Base-by-base conservation (phyloP, 2,329 filamentous ascomycete genomes). In the Hypomyces perniciosus region DNA sequence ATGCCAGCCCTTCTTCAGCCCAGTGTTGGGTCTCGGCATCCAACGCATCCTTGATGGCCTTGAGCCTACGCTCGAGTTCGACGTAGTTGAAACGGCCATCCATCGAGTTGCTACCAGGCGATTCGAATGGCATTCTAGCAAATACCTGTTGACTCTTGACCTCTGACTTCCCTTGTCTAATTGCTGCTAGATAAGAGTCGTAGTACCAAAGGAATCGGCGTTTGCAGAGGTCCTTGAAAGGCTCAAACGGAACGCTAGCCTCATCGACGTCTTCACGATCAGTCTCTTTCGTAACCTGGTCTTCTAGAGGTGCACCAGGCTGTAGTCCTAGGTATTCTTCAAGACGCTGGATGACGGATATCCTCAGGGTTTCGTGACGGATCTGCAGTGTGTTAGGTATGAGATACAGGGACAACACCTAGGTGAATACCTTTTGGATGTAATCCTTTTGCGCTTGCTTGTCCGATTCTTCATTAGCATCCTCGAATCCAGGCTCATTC, bases 181-280 rank as follows among this genome's bases (percentile, higher is more conserved):
- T 84, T 1, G 85, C 79, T 4, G 78, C 73, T 26, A 93, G 73
- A 63, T 97, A 97, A 3, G 87, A 87, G 58, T 95, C 87, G 66
- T 88, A 95, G 70, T 97, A 97, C 93, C 93, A 97, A 10, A 97
- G 73, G 64, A 97, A 96, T 1, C 91, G 83, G 35, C 87, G 84
- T 69, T 97, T 97, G 76, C 86, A 88, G 5, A 96, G 75, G 62
- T 97, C 92, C 58, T 84, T 85, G 72, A 97, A 97, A 0, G 90
- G 89, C 58, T 95, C 87, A 66, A 90, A 95, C 0, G 81, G 77
- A 1, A 80, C 63, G 6, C 62, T 68, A 1, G 68, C 65, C 38
- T 86, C 82, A 10, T 81, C 79, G 12, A 77, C 68, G 31, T 77
- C 76, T 38, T 78, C 73, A 2, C 71, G 29, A 10, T 46, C 43